Evolutionary conservation across 2,329 filamentous ascomycete genomes (phyloP).

Genomic region (Epichloe sp.): DNA sequence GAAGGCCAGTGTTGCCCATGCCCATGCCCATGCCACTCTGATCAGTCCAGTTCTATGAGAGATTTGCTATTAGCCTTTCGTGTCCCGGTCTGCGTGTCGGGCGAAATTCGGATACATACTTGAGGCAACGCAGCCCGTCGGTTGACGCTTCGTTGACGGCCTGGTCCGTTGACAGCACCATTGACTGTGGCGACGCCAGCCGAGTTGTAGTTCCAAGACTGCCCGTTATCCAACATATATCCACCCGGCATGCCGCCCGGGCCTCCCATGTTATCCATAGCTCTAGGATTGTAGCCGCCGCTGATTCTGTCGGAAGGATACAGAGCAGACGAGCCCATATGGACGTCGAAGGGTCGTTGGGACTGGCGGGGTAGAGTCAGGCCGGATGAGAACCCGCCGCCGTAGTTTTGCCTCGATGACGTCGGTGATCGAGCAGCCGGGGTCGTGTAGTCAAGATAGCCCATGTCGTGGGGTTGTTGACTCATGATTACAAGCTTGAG

Average conservation of each 20-base stretch:
- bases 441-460: slow-evolving; percentile 55
- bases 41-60: slow-evolving; percentile 37
- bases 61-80: background rate
- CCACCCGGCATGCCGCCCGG: slow-evolving; percentile 27
- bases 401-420: slow-evolving; percentile 50
- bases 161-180: slow-evolving; percentile 51
- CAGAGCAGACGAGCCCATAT: slow-evolving; percentile 48
- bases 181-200: slow-evolving; percentile 50
- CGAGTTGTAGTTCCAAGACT: slow-evolving; percentile 65
- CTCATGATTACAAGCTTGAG: slow-evolving; percentile 17
- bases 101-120: slow-evolving; percentile 38
- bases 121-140: slow-evolving; percentile 54
- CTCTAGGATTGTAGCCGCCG: slow-evolving; percentile 46
- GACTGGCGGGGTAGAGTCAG: slow-evolving; percentile 34
- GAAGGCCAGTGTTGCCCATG: slow-evolving; percentile 25
- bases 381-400: slow-evolving; percentile 36
- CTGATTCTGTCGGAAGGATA: slow-evolving; percentile 58
- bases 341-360: slow-evolving; percentile 67
- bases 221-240: slow-evolving; percentile 53
- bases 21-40: slow-evolving; percentile 30
- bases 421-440: slow-evolving; percentile 52
- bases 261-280: slow-evolving; percentile 34
- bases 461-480: slow-evolving; percentile 47
- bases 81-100: background rate
- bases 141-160: slow-evolving; percentile 41